Conservation (phyloP, 177 flowering plant species). For the Vitis hybrid region DNA sequence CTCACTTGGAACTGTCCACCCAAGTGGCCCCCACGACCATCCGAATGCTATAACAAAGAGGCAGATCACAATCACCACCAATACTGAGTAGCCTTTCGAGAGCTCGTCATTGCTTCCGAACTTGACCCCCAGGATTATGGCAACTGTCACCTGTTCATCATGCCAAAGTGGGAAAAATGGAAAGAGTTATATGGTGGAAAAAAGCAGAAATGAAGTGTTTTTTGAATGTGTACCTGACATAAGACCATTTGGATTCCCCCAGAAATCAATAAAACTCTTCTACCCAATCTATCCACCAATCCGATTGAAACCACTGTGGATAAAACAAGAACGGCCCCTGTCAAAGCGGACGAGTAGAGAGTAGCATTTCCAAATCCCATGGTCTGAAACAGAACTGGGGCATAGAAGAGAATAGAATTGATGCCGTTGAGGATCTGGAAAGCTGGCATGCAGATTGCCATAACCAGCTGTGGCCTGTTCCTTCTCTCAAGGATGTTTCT, state of each 20-base stretch:
- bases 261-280: constrained; percentile 61
- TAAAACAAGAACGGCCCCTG: constrained; percentile 75
- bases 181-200: neutral
- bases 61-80: constrained; percentile 74
- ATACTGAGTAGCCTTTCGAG: constrained; percentile 52
- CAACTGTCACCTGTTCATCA: constrained; percentile 55
- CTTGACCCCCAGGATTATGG: constrained; percentile 72
- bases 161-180: neutral
- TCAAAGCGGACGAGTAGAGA: constrained; percentile 74
- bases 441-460: constrained; percentile 79
- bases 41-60: constrained; percentile 85
- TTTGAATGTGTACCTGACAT: constrained; percentile 59
- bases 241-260: constrained; percentile 83
- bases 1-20: constrained; percentile 97
- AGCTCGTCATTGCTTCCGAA: constrained; percentile 49
- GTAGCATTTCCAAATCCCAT: constrained; percentile 85
- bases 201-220: neutral
- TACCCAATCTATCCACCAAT: constrained; percentile 70
- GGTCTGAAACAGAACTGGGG: constrained; percentile 83
- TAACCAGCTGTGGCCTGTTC: constrained; percentile 79
- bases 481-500: constrained; percentile 70
- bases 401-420: constrained; percentile 77
- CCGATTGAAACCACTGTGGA: constrained; percentile 82
- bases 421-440: constrained; percentile 90
- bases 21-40: constrained; percentile 96